Conservation (phyloP, 2,329 filamentous ascomycete genomes). For the Beauveria caledonica region DNA sequence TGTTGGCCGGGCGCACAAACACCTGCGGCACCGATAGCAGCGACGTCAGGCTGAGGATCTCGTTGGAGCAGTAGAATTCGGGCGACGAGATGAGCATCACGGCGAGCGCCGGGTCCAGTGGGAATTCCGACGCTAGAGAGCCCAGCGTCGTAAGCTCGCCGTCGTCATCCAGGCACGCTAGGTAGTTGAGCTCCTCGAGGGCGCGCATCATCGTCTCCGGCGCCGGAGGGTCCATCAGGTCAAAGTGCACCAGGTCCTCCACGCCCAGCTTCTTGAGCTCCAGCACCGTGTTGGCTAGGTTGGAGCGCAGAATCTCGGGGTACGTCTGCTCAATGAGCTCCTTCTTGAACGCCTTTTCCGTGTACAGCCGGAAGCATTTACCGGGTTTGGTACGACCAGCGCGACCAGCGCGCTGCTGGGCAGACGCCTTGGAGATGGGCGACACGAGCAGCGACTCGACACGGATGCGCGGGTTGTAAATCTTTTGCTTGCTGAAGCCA, state of each 20-base stretch:
- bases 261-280: conserved; percentile 97
- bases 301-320: conserved; percentile 90
- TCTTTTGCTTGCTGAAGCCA: conserved; percentile 98
- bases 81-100: conserved; percentile 98
- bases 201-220: conserved; percentile 98
- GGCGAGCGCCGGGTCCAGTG: conserved; percentile 84
- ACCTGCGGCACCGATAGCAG: conserved; percentile 91
- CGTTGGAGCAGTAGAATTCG: conserved; percentile 98
- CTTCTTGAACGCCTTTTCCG: conserved; percentile 91
- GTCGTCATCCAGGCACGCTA: conserved; percentile 93
- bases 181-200: conserved; percentile 92
- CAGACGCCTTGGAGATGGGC: conserved; percentile 94
- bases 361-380: conserved; percentile 97
- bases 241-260: conserved; percentile 93
- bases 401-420: conserved; percentile 96
- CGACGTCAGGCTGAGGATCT: conserved; percentile 90
- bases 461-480: conserved; percentile 94
- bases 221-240: conserved; percentile 95
- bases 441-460: conserved; percentile 97
- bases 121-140: conserved; percentile 85
- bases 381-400: conserved; percentile 96
- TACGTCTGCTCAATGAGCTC: conserved; percentile 97
- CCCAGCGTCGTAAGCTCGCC: conserved; percentile 85
- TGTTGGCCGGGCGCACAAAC: conserved; percentile 78
- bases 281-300: conserved; percentile 87